Percentiles rank a stretch among this genome's conserved stretches.
Conservation (phyloP, 108 stramenopile genomes). For the Fistulifera pelliculosa region DNA sequence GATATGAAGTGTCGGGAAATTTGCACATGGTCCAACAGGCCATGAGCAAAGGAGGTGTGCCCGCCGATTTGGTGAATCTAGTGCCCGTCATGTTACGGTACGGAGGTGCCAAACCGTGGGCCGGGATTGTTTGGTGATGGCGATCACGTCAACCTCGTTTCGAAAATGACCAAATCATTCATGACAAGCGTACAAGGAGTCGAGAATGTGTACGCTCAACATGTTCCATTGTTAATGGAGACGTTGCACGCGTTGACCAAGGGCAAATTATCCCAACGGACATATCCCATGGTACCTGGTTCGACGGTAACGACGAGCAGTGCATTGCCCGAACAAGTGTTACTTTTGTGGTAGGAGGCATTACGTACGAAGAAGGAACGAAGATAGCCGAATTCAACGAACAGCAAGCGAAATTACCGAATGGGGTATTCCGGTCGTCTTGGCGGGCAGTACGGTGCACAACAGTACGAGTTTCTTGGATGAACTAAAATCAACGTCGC, state of each 20-base stretch:
- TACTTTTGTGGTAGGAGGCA: conserved; percentile 96
- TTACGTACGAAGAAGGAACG: conserved; percentile 94
- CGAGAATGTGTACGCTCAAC: conserved; percentile 96
- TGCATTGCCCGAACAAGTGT: conserved; percentile 63
- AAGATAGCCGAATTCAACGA: conserved; percentile 83
- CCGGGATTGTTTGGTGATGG: conserved; percentile 88
- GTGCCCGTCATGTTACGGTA: conserved; percentile 88
- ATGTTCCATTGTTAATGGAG: conserved; percentile 88
- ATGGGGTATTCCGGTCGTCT: conserved; percentile 62
- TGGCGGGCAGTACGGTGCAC: conserved; percentile 92
- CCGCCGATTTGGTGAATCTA: conserved; percentile 81
- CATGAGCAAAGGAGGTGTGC: conserved; percentile 86
- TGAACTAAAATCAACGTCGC: conserved; percentile 60
- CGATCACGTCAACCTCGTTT: conserved; percentile 57
- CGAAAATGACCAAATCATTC: conserved; percentile 89
- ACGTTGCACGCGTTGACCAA: conserved; percentile 72
- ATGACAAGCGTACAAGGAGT: conserved; percentile 93
- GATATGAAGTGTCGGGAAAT: conserved; percentile 86
- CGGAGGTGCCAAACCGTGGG: conserved; percentile 72
- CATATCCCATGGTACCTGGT: conserved; percentile 68
- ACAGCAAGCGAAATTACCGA: neutral
- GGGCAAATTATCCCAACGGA: conserved; percentile 78
- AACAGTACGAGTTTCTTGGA: conserved; percentile 94
- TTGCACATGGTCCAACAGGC: conserved; percentile 73
- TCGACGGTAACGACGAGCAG: conserved; percentile 11